phyloP scores from a whole-genome alignment of 2,329 filamentous ascomycete genomes.

The Tolypocladium sp. region DNA sequence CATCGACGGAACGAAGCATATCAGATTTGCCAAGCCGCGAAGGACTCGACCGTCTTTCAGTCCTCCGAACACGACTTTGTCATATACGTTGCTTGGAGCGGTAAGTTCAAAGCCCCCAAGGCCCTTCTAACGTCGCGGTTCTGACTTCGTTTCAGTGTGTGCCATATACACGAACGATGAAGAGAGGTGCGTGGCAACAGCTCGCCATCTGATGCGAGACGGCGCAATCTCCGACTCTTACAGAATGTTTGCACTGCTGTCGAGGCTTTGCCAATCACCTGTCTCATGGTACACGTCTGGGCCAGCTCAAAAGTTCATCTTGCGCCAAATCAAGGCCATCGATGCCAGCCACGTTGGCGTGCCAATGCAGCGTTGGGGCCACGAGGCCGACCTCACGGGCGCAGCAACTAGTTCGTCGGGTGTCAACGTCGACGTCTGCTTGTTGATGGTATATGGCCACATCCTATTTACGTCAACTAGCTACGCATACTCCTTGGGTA shows the following conservation, averaged over 20 bases:
- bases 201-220: constrained; percentile 77
- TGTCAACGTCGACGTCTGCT: constrained; percentile 58
- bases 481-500: constrained; percentile 73
- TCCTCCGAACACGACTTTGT: constrained; percentile 59
- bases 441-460: constrained; percentile 84
- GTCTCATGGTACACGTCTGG: constrained; percentile 70
- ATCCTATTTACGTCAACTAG: constrained; percentile 77
- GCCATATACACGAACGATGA: constrained; percentile 75
- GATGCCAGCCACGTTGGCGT: constrained; percentile 51
- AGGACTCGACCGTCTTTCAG: constrained; percentile 75
- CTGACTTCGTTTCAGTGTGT: constrained; percentile 48
- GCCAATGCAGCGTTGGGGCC: constrained; percentile 15
- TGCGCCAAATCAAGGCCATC: constrained; percentile 84
- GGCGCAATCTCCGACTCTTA: constrained; percentile 77
- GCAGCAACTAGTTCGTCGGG: background rate
- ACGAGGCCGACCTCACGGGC: constrained; percentile 3
- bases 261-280: constrained; percentile 64
- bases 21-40: constrained; percentile 66
- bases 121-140: too few relatives aligned
- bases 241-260: constrained; percentile 72
- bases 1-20: constrained; percentile 67
- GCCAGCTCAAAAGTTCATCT: constrained; percentile 79
- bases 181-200: constrained; percentile 61
- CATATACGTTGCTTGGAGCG: constrained; percentile 70
- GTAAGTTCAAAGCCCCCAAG: constrained; percentile 30